Evolutionary conservation across 306 rosid species (phyloP), one percentile per base, ranked within the genome.

Genomic region (Echinosophora koreensis): DNA sequence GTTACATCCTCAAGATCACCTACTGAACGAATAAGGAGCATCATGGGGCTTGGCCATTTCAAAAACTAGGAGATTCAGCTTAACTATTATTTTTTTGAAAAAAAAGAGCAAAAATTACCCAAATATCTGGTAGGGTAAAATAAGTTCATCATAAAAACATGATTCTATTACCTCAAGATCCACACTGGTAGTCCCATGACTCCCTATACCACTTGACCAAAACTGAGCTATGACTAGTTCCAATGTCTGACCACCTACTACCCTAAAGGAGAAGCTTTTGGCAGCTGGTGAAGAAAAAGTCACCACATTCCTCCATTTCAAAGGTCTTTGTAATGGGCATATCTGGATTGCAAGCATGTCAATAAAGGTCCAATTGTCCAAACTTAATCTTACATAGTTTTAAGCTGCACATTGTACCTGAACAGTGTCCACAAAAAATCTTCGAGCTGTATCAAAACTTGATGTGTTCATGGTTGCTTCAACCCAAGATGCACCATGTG

Each of bases 181-280:
- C 59, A 92, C 92, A 70, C 52, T 80, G 58, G 94, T 81, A 42
- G 88, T 83, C 81, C 82, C 98, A 41, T 81, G 88, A 85, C 98
- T 92, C 76, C 98, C 98, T 65, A 86, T 78, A 70, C 98, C 98
- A 82, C 98, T 95, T 35, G 91, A 90, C 98, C 98, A 95, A 85
- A 92, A 87, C 84, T 95, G 98, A 61, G 98, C 92, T 62, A 92
- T 78, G 66, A 85, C 96, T 72, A 95, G 84, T 70, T 95, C 98
- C 90, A 95, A 67, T 47, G 98, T 95, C 78, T 92, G 98, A 72
- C 98, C 97, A 49, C 92, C 98, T 70, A 84, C 92, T 83, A 95
- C 97, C 61, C 88, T 88, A 81, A 95, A 90, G 65, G 89, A 83
- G 83, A 95, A 95, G 82, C 86, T 87, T 83, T 95, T 90, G 86